Percentiles rank a stretch among this genome's conserved stretches.
Conservation (phyloP, 306 rosid genomes). For the Dalbergia cochinchinensis region DNA sequence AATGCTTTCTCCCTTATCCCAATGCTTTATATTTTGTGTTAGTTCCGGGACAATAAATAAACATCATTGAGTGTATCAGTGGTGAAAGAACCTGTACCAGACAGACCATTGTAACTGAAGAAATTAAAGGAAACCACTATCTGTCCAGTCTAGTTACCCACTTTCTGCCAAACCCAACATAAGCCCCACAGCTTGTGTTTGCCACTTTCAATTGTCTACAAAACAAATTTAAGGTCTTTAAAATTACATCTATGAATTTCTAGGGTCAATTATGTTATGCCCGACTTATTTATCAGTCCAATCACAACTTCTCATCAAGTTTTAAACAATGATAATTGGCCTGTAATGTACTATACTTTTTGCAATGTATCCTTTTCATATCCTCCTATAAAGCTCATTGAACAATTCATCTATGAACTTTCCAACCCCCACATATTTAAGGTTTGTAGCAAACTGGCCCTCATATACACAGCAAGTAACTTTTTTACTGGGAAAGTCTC, state of each 20-base stretch:
- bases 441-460: neutral
- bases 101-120: conserved; percentile 22
- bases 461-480: neutral
- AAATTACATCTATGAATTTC: conserved; percentile 5
- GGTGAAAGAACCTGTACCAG: neutral
- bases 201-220: conserved; percentile 2
- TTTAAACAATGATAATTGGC: neutral
- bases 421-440: neutral
- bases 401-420: neutral
- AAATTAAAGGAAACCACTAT: conserved; percentile 15
- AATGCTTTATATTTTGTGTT: conserved; percentile 10
- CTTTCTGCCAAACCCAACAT: neutral
- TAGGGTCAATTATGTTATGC: neutral
- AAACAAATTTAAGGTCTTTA: neutral
- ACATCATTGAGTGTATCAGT: neutral
- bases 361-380: neutral
- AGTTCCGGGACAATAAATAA: conserved; percentile 1
- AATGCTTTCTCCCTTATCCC: conserved; percentile 23
- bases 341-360: conserved; percentile 1
- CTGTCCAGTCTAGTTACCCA: conserved; percentile 1
- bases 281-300: neutral
- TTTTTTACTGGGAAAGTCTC: neutral
- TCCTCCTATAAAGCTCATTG: neutral
- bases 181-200: conserved; percentile 8
- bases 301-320: conserved; percentile 15